A percentile compares a stretch with the other conserved stretches of the same genome.
These are phyloP conservation scores for Aulographum hederae DNA, from an alignment of 2,329 filamentous ascomycete genomes.

Conservation along the genomic window DNA sequence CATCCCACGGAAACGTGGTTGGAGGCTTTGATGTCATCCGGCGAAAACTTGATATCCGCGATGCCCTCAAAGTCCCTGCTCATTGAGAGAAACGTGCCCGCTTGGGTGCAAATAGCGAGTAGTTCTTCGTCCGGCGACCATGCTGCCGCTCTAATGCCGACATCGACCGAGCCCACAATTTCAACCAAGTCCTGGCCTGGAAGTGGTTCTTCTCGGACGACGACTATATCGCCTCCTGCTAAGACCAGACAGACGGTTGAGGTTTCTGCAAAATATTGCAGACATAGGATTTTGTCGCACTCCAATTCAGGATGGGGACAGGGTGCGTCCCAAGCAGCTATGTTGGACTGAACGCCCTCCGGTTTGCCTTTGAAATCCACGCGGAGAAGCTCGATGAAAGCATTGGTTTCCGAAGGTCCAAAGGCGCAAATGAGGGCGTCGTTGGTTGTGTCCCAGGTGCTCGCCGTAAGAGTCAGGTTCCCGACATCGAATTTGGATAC, in stretches of 20 bases:
- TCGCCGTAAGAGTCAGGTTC: slow-evolving; percentile 47
- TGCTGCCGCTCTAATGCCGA: slow-evolving; percentile 69
- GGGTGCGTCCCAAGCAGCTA: slow-evolving; percentile 80
- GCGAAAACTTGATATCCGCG: slow-evolving; percentile 50
- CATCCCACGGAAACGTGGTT: slow-evolving; percentile 93
- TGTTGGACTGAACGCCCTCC: slow-evolving; percentile 19
- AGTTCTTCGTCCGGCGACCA: slow-evolving; percentile 96
- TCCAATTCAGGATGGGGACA: slow-evolving; percentile 58
- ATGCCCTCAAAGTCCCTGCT: slow-evolving; percentile 77
- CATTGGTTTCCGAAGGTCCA: slow-evolving; percentile 54
- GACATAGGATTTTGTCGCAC: slow-evolving; percentile 55
- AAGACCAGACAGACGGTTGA: slow-evolving; percentile 65
- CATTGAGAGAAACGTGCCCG: slow-evolving; percentile 74
- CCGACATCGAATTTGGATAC: slow-evolving; percentile 38
- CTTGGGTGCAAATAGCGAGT: slow-evolving; percentile 63
- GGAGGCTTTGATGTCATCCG: slow-evolving; percentile 67
- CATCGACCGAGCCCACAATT: slow-evolving; percentile 87
- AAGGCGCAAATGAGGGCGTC: slow-evolving; percentile 69
- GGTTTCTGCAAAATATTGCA: slow-evolving; percentile 76
- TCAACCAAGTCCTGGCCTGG: slow-evolving; percentile 65
- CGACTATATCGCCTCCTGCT: slow-evolving; percentile 76
- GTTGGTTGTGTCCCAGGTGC: slow-evolving; percentile 68
- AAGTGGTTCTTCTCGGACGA: slow-evolving; percentile 55
- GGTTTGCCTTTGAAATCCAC: slow-evolving; percentile 23
- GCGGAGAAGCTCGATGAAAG: slow-evolving; percentile 55